These are phyloP conservation scores for Leptographium procerum DNA, from an alignment of 2,329 filamentous ascomycete species.

Conservation along the genomic window DNA sequence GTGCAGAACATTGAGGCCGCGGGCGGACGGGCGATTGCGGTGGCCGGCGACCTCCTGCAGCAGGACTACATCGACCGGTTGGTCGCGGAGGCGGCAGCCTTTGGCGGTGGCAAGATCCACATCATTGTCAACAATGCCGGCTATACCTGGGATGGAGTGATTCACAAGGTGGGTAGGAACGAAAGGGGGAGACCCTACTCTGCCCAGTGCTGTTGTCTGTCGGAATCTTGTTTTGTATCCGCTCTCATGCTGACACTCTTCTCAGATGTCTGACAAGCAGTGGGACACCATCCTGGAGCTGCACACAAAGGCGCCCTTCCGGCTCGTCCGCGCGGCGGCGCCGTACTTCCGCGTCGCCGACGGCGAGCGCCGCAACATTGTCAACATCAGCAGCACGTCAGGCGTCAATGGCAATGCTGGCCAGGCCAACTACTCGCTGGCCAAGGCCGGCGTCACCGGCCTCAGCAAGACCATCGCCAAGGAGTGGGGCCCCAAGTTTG, in stretches of 20 bases:
- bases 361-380: constrained; percentile 62
- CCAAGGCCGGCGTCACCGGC: constrained; percentile 73
- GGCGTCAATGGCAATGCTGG: constrained; percentile 80
- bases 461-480: constrained; percentile 85
- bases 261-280: constrained; percentile 69
- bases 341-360: constrained; percentile 84
- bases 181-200: too few species aligned
- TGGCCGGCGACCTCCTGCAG: constrained; percentile 67
- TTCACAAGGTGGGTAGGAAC: constrained; percentile 57
- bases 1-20: constrained; percentile 56
- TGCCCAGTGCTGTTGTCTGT: too few species aligned
- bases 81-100: constrained; percentile 62
- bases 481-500: constrained; percentile 78
- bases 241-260: constrained; percentile 1
- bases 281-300: constrained; percentile 81
- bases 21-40: constrained; percentile 58
- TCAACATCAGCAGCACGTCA: constrained; percentile 75
- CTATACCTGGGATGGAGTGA: constrained; percentile 87
- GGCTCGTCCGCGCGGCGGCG: constrained; percentile 65
- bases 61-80: constrained; percentile 58
- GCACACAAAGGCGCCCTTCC: constrained; percentile 79
- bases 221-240: background rate
- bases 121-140: constrained; percentile 88
- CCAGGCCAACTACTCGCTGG: constrained; percentile 77
- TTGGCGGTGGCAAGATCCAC: constrained; percentile 79